Evolutionary conservation across 2,329 filamentous ascomycete genomes (phyloP).

Genomic region (Penicillium verrucosum): DNA sequence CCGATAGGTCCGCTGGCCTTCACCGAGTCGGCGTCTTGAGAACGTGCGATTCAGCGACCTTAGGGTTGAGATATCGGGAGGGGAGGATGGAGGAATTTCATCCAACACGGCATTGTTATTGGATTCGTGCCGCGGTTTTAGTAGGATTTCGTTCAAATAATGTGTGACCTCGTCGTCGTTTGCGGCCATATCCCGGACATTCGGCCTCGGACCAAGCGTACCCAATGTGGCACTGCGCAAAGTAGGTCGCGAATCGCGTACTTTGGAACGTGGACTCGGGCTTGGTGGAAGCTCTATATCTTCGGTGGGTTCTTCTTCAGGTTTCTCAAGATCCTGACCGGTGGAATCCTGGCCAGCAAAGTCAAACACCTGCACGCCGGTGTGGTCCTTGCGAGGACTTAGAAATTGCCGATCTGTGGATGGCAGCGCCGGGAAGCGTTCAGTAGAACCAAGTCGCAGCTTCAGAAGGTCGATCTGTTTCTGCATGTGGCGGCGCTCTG

Average conservation of each 20-base stretch:
- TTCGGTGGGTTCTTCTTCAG: constrained; percentile 26
- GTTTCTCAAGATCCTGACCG: constrained; percentile 18
- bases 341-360: constrained; percentile 22
- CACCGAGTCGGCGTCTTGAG: constrained; percentile 23
- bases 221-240: constrained; percentile 15
- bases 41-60: constrained; percentile 22
- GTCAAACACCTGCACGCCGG: constrained; percentile 26
- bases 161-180: constrained; percentile 30
- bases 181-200: constrained; percentile 21
- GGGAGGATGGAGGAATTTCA: constrained; percentile 31
- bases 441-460: constrained; percentile 30
- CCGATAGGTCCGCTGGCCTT: constrained; percentile 24
- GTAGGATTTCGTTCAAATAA: constrained; percentile 24
- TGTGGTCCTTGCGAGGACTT: constrained; percentile 30
- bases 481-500: constrained; percentile 40
- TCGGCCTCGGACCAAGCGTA: constrained; percentile 25
- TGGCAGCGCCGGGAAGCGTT: constrained; percentile 23
- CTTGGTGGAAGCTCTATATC: constrained; percentile 35
- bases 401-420: constrained; percentile 22
- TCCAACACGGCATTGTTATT: constrained; percentile 10
- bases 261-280: constrained; percentile 36
- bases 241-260: constrained; percentile 20
- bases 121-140: constrained; percentile 11
- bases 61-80: constrained; percentile 27
- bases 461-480: constrained; percentile 39